Evolutionary conservation across 129 eudicot genomes (phyloP).

Genomic region (Arctium lappa): DNA sequence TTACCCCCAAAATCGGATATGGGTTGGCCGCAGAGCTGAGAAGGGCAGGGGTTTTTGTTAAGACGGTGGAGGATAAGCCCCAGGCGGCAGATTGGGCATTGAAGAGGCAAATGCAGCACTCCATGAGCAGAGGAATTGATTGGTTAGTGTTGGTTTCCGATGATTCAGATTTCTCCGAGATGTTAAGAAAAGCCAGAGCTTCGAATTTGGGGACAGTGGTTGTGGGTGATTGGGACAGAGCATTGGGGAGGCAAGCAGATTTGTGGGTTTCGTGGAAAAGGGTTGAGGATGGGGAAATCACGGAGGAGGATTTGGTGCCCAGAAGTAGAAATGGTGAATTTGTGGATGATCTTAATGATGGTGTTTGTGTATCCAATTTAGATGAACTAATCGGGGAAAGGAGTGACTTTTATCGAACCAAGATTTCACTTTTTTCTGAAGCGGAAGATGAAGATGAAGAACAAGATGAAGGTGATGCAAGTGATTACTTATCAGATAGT

Average conservation of each 20-base stretch:
- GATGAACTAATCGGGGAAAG: slow-evolving; percentile 48
- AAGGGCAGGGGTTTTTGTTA: slow-evolving; percentile 85
- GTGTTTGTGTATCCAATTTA: slow-evolving; percentile 39
- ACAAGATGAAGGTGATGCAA: not conserved
- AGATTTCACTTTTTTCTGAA: slow-evolving; percentile 51
- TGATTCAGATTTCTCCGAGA: slow-evolving; percentile 84
- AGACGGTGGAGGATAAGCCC: slow-evolving; percentile 94
- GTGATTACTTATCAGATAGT: slow-evolving; percentile 53
- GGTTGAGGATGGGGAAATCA: slow-evolving; percentile 82
- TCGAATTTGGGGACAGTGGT: slow-evolving; percentile 90
- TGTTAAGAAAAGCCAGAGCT: slow-evolving; percentile 79
- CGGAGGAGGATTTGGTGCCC: slow-evolving; percentile 66
- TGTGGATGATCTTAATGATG: slow-evolving; percentile 27
- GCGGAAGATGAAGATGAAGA: slow-evolving; percentile 32
- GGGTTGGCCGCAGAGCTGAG: slow-evolving; percentile 76
- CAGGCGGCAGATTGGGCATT: slow-evolving; percentile 98
- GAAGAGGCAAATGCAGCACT: slow-evolving; percentile 85
- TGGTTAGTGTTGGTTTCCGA: slow-evolving; percentile 91
- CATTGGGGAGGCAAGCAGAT: slow-evolving; percentile 84
- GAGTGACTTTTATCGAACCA: slow-evolving; percentile 29
- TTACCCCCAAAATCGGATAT: slow-evolving; percentile 74
- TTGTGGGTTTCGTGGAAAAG: slow-evolving; percentile 83
- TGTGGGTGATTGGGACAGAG: slow-evolving; percentile 84
- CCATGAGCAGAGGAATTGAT: slow-evolving; percentile 80
- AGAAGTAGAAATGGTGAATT: slow-evolving; percentile 25